Base-by-base conservation (phyloP, 2,329 filamentous ascomycete species). In the Beauveria varroae region DNA sequence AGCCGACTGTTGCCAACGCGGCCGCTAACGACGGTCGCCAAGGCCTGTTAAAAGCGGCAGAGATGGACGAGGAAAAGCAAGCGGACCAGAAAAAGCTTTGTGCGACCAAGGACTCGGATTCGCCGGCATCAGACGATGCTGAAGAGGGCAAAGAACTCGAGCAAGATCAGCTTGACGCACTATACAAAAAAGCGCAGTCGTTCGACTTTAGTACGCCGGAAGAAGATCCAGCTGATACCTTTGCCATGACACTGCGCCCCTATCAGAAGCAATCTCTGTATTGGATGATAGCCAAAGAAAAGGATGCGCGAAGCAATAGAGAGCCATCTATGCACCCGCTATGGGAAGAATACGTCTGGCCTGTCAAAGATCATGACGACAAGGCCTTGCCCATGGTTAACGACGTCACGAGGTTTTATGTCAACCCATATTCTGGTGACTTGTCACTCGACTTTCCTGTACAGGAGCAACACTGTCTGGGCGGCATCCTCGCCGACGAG, bases 231-330 rank as follows among this genome's bases (percentile, higher is more conserved):
- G 86, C 89, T 6, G 81, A 87, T 9, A 91, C 86, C 0, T 99
- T 99, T 73, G 81, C 82, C 6, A 87, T 99, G 86, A 81, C 86
- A 43, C 79, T 99, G 30, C 86, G 95, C 3, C 91, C 91, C 57
- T 99, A 99, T 67, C 95, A 99, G 72, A 96, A 92, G 70, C 95
- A 99, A 73, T 92, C 95, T 0, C 76, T 99, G 6, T 81, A 97
- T 70, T 99, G 95, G 95, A 97, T 99, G 92, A 81, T 98, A 65
- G 83, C 87, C 5, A 98, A 98, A 72, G 95, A 99, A 72, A 93
- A 86, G 68, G 86, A 96, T 65, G 82, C 89, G 64, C 87, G 86
- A 66, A 82, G 85, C 12, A 82, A 86, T 43, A 85, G 86, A 60
- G 86, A 93, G 68, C 79, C 80, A 4, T 97, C 92, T 0, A 96